phyloP scores from a whole-genome alignment of 495 filamentous ascomycete species.

The Trichoderma reesei region DNA sequence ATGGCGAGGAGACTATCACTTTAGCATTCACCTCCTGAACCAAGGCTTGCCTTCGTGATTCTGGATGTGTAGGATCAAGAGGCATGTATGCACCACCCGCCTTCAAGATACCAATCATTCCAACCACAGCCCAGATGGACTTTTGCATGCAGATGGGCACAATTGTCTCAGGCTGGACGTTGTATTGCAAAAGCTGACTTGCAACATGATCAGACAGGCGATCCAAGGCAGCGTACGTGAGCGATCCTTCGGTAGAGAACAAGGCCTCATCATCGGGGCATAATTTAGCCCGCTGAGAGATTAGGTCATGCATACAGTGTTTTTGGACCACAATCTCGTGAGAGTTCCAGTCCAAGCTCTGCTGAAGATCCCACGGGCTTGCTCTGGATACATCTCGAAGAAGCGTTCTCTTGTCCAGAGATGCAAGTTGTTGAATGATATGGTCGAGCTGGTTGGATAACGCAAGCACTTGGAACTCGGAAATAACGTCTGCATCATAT shows the following conservation, averaged over 20 bases:
- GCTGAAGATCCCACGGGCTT: not conserved
- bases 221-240: not conserved
- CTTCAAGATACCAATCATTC: not conserved
- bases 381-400: not conserved
- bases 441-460: conserved; percentile 17
- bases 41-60: not conserved
- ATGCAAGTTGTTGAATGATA: conserved; percentile 6
- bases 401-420: not conserved
- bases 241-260: not conserved
- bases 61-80: conserved; percentile 1
- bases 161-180: not conserved
- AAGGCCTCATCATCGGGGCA: not conserved
- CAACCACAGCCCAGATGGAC: conserved; percentile 7
- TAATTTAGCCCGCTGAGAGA: not conserved
- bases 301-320: not conserved
- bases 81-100: not conserved
- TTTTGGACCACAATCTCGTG: not conserved
- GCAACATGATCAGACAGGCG: conserved; percentile 3
- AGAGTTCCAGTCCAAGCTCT: not conserved
- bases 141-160: conserved; percentile 9
- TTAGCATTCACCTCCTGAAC: not conserved
- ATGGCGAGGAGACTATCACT: not conserved
- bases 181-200: not conserved
- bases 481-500: conserved; percentile 15
- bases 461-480: conserved; percentile 13